Evolutionary conservation across 305 asterid species (phyloP).

Genomic region (Rubia balearica): DNA sequence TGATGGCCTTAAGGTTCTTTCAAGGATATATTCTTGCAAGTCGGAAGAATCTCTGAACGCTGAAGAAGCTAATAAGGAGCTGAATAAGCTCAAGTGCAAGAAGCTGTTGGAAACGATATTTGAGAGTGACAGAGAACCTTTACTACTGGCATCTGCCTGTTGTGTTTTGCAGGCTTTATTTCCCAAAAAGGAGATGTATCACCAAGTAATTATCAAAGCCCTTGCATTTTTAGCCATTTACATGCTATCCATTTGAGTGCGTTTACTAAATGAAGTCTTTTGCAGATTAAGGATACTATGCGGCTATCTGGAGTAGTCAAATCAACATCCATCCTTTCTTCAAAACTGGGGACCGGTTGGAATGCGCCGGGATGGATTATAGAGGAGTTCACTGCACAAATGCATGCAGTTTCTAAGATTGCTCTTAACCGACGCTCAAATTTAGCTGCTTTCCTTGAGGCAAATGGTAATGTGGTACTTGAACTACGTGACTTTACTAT

Average conservation of each 20-base stretch:
- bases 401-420: constrained; percentile 97
- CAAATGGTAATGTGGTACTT: constrained; percentile 47
- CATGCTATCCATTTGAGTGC: neutral
- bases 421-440: constrained; percentile 88
- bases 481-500: neutral
- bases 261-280: constrained; percentile 9
- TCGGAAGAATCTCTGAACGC: constrained; percentile 50
- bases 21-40: constrained; percentile 60
- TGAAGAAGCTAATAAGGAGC: constrained; percentile 57
- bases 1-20: constrained; percentile 86
- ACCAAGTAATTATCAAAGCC: constrained; percentile 56
- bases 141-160: constrained; percentile 82
- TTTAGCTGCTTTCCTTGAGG: constrained; percentile 83
- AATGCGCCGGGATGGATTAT: constrained; percentile 79
- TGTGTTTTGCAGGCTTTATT: constrained; percentile 79
- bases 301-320: constrained; percentile 95
- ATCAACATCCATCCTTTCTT: constrained; percentile 64
- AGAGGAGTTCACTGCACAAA: constrained; percentile 90
- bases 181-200: constrained; percentile 77
- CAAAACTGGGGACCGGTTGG: constrained; percentile 84
- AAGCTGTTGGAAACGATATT: constrained; percentile 74
- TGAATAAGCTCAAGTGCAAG: constrained; percentile 60
- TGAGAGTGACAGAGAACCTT: constrained; percentile 92
- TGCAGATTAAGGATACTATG: constrained; percentile 85
- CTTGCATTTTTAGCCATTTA: neutral